phyloP scores from a whole-genome alignment of 169 alveolate species.

The Plasmodium relictum region DNA sequence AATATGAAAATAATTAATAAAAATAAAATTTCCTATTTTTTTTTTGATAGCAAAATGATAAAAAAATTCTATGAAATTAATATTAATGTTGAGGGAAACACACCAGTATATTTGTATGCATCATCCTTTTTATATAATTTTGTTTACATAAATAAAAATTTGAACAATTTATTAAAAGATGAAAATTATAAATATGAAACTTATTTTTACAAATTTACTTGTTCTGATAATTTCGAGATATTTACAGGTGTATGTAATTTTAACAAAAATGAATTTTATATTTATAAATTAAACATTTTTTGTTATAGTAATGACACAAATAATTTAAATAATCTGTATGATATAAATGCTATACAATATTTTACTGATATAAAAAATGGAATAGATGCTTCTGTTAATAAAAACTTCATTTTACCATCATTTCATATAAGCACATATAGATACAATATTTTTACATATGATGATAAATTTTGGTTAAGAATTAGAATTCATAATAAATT shows the following conservation, averaged over 20 bases:
- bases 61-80: slow-evolving; percentile 32
- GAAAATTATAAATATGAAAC: slow-evolving; percentile 42
- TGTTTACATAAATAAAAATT: slow-evolving; percentile 23
- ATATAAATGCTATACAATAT: slow-evolving; percentile 15
- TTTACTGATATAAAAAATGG: neutral
- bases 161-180: slow-evolving; percentile 30
- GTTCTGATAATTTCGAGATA: slow-evolving; percentile 11
- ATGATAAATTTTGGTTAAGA: slow-evolving; percentile 15
- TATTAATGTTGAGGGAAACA: slow-evolving; percentile 11
- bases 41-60: no score
- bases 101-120: slow-evolving; percentile 28
- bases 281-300: slow-evolving; percentile 9
- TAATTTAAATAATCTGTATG: slow-evolving; percentile 7
- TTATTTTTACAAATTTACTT: slow-evolving; percentile 32
- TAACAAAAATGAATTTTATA: slow-evolving; percentile 2
- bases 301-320: slow-evolving; percentile 10
- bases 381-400: neutral
- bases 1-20: slow-evolving; percentile 10
- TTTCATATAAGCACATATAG: slow-evolving; percentile 18
- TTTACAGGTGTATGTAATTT: slow-evolving; percentile 13
- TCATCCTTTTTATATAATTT: slow-evolving; percentile 32
- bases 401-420: slow-evolving; percentile 22
- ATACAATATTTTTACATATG: slow-evolving; percentile 31
- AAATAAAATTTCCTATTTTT: slow-evolving; percentile 1
- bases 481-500: slow-evolving; percentile 11